phyloP scores from a whole-genome alignment of 768 basidiomycete species.

The Strobilomyces dryophilus region DNA sequence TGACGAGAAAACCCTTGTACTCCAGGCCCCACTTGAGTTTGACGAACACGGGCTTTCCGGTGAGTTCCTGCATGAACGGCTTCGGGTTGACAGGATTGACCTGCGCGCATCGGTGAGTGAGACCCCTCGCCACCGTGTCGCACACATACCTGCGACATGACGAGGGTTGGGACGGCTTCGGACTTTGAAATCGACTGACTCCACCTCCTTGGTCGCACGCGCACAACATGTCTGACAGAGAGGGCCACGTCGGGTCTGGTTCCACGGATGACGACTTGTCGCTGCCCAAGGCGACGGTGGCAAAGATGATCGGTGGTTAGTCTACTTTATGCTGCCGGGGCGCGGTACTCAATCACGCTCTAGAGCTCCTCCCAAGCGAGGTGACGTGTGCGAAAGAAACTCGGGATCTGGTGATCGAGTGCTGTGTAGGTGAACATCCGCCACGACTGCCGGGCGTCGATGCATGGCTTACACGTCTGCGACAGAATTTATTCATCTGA shows the following conservation, averaged over 20 bases:
- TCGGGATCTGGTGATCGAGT: conserved; percentile 94
- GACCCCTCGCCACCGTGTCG: background rate
- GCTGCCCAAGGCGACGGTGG: conserved; percentile 93
- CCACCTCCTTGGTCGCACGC: background rate
- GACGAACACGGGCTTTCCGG: conserved; percentile 94
- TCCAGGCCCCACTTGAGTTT: conserved; percentile 98
- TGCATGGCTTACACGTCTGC: conserved; percentile 12
- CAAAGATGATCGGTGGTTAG: conserved; percentile 92
- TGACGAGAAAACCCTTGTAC: conserved; percentile 98
- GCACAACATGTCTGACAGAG: conserved; percentile 73
- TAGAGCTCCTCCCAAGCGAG: conserved; percentile 88
- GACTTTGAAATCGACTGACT: conserved; percentile 35
- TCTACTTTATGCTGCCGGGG: background rate
- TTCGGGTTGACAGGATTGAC: conserved; percentile 97
- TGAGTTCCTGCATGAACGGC: conserved; percentile 97
- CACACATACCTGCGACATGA: conserved; percentile 18
- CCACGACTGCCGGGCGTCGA: conserved; percentile 2
- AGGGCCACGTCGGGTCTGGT: conserved; percentile 64
- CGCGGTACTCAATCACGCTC: conserved; percentile 8
- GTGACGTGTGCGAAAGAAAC: conserved; percentile 93
- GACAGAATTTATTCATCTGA: conserved; percentile 94
- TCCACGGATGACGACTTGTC: conserved; percentile 89
- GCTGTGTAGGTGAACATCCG: conserved; percentile 90
- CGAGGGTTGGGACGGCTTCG: conserved; percentile 14
- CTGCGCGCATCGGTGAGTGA: conserved; percentile 34